phyloP scores from a whole-genome alignment of 2,329 filamentous ascomycete genomes.

The Fusarium dimerum region DNA sequence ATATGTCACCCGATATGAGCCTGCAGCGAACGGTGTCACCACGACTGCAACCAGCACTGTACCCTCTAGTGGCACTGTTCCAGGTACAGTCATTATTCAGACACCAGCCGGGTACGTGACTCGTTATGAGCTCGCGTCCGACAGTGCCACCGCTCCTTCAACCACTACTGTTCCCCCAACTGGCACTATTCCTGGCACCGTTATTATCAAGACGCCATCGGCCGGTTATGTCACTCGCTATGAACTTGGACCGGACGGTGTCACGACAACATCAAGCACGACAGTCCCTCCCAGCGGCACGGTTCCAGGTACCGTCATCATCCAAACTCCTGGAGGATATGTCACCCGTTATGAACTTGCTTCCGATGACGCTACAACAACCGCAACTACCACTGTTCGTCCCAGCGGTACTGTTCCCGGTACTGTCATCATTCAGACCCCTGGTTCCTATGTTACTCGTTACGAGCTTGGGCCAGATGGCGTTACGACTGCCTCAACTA shows the following conservation, averaged over 20 bases:
- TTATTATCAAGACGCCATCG: not conserved
- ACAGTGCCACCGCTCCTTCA: not conserved
- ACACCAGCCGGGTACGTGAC: not conserved
- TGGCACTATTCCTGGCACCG: not conserved
- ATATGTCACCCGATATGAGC: not conserved
- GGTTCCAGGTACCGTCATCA: not conserved
- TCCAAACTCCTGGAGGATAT: not conserved
- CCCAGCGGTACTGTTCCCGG: too few species aligned
- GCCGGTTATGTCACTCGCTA: not conserved
- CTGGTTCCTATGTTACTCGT: too few species aligned
- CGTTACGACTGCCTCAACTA: too few species aligned
- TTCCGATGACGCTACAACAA: not conserved
- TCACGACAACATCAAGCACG: not conserved
- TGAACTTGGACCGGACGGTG: not conserved
- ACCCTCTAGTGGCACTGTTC: not conserved
- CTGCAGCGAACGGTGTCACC: not conserved
- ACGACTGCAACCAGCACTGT: not conserved
- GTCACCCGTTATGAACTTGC: too few species aligned
- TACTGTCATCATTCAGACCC: too few species aligned
- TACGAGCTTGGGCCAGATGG: too few species aligned
- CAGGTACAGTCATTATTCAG: not conserved
- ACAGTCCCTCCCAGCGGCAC: too few species aligned
- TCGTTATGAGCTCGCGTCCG: not conserved
- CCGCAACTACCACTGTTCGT: too few species aligned
- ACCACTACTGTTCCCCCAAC: not conserved